Conservation (phyloP, 2,329 filamentous ascomycete species). For the Emydomyces testavorans region DNA sequence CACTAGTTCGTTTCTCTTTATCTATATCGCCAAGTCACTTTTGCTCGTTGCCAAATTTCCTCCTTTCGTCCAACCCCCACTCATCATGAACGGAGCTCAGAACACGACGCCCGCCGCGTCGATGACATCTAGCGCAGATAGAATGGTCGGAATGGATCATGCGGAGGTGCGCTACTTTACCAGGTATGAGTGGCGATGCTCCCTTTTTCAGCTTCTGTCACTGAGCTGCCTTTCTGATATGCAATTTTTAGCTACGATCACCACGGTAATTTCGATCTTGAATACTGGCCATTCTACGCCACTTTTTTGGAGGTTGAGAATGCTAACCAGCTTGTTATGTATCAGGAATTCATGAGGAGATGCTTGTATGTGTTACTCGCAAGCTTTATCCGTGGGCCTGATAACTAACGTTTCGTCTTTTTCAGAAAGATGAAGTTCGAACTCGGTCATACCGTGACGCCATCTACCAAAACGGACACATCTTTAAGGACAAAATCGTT, state of each 20-base stretch:
- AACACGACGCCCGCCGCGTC: not conserved
- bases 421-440: slow-evolving; percentile 93
- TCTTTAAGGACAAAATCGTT: slow-evolving; percentile 85
- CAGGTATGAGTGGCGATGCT: slow-evolving; percentile 47
- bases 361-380: slow-evolving; percentile 60
- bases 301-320: not conserved
- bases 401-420: slow-evolving; percentile 15
- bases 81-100: slow-evolving; percentile 24
- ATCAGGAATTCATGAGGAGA: slow-evolving; percentile 89
- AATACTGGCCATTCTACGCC: not conserved
- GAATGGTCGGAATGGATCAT: slow-evolving; percentile 59
- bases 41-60: too few species aligned
- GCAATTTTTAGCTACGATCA: slow-evolving; percentile 69
- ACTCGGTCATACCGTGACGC: slow-evolving; percentile 94
- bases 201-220: slow-evolving; percentile 18
- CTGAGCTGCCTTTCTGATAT: not conserved
- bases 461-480: slow-evolving; percentile 91
- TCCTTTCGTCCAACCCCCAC: slow-evolving; percentile 9
- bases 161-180: slow-evolving; percentile 99
- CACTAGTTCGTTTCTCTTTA: slow-evolving; percentile 13
- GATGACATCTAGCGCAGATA: slow-evolving; percentile 32
- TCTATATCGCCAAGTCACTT: too few species aligned
- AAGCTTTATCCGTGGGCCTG: slow-evolving; percentile 4
- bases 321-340: slow-evolving; percentile 21
- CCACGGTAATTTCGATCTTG: slow-evolving; percentile 55